A percentile compares a stretch with the other conserved stretches of the same genome.
Evolutionary conservation across 176 grass and related monocot genomes (phyloP).

Genomic region (Aegilops speltoides): DNA sequence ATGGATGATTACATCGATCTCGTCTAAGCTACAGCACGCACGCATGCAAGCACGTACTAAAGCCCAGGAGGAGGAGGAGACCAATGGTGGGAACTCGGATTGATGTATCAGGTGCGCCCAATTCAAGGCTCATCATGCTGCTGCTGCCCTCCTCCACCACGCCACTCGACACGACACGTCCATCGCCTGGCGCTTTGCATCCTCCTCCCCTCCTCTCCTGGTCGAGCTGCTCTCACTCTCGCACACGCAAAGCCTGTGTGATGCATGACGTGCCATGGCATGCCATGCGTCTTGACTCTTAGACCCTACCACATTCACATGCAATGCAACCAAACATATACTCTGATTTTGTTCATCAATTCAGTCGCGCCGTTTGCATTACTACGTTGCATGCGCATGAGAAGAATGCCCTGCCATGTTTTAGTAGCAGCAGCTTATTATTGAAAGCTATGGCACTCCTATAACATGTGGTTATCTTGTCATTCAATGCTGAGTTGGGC

Average conservation of each 20-base stretch:
- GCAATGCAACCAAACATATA: neutral
- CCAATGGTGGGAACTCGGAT: constrained; percentile 5
- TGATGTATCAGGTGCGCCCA: neutral
- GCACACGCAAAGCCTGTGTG: neutral
- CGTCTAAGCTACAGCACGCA: neutral
- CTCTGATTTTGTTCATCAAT: too few relatives aligned
- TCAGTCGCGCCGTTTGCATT: too few relatives aligned
- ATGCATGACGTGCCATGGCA: neutral
- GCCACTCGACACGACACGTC: neutral
- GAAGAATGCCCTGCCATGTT: neutral
- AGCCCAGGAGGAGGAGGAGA: neutral
- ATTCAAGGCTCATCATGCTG: constrained; percentile 35
- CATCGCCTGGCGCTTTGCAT: neutral
- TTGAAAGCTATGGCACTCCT: neutral
- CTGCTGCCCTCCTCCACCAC: neutral
- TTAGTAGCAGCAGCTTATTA: neutral
- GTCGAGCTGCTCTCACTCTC: neutral
- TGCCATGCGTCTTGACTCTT: neutral
- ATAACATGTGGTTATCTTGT: neutral
- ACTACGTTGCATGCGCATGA: too few relatives aligned
- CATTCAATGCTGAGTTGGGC: neutral
- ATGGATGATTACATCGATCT: constrained; percentile 17
- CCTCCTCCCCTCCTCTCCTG: neutral
- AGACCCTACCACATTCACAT: neutral
- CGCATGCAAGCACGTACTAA: neutral